phyloP scores from a whole-genome alignment of 345 rosid species.

The Rubroshorea leprosula region DNA sequence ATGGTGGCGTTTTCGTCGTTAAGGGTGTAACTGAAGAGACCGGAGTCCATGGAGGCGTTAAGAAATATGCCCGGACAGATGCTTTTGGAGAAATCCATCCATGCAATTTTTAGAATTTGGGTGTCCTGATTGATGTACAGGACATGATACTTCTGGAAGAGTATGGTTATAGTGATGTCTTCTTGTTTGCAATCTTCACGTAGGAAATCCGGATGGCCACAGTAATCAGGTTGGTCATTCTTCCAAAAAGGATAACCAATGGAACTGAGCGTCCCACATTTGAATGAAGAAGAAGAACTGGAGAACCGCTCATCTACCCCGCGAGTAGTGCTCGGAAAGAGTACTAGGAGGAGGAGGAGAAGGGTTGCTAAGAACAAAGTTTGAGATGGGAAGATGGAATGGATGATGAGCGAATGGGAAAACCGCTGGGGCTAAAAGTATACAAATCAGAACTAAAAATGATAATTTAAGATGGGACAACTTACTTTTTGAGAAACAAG shows the following conservation, averaged over 20 bases:
- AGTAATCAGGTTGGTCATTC: not conserved
- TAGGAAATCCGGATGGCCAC: constrained; percentile 16
- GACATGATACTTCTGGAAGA: constrained; percentile 6
- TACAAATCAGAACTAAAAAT: too few species aligned
- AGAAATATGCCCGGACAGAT: constrained; percentile 1
- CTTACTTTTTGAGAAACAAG: too few species aligned
- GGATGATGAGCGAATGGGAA: too few species aligned
- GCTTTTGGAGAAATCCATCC: not conserved
- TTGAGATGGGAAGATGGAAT: too few species aligned
- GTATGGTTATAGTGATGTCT: not conserved
- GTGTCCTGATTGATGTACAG: not conserved
- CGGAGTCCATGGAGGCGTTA: not conserved
- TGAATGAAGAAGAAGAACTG: not conserved
- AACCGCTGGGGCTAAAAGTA: too few species aligned
- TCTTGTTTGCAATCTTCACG: constrained; percentile 13
- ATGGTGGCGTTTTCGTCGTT: constrained; percentile 4
- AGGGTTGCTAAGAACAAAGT: too few species aligned
- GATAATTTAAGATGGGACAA: too few species aligned
- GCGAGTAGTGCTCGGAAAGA: not conserved
- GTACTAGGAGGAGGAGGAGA: not conserved
- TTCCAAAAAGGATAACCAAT: constrained; percentile 22
- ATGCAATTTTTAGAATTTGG: constrained; percentile 11
- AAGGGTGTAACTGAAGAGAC: not conserved
- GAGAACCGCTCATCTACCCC: not conserved
- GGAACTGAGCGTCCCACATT: constrained; percentile 4